phyloP scores from a whole-genome alignment of 495 filamentous ascomycete genomes.

The Peziza echinospora region DNA sequence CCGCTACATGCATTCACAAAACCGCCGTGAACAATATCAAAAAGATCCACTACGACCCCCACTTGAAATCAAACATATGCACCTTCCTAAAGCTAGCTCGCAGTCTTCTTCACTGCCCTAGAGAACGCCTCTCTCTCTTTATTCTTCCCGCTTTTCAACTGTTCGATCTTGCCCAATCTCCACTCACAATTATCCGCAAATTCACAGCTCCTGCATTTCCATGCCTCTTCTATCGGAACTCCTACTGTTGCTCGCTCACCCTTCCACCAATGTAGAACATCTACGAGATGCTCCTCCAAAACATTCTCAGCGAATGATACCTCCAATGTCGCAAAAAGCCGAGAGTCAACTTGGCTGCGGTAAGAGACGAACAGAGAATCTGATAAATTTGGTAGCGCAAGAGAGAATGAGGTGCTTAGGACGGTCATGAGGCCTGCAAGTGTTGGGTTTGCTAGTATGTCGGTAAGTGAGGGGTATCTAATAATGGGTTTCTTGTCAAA shows the following conservation, averaged over 20 bases:
- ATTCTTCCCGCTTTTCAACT: slow-evolving; percentile 33
- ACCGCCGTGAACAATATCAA: too few relatives aligned
- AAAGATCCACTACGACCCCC: too few relatives aligned
- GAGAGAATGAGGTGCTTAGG: slow-evolving; percentile 37
- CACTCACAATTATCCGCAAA: slow-evolving; percentile 34
- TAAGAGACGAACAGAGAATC: slow-evolving; percentile 43
- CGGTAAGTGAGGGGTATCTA: slow-evolving; percentile 24
- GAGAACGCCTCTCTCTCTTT: slow-evolving; percentile 27
- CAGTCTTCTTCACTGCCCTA: background rate
- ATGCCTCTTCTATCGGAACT: slow-evolving; percentile 71
- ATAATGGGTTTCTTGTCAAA: slow-evolving; percentile 7
- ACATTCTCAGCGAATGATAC: slow-evolving; percentile 44
- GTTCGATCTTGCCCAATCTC: slow-evolving; percentile 28
- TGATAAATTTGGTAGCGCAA: slow-evolving; percentile 32
- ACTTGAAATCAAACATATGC: too few relatives aligned
- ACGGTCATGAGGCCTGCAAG: slow-evolving; percentile 40
- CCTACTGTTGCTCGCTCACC: slow-evolving; percentile 57
- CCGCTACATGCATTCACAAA: too few relatives aligned
- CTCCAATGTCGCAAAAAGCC: slow-evolving; percentile 41
- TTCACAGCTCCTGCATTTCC: slow-evolving; percentile 52
- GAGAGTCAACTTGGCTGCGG: slow-evolving; percentile 27
- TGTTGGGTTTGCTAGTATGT: slow-evolving; percentile 37
- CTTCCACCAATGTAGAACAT: slow-evolving; percentile 70
- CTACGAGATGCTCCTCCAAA: slow-evolving; percentile 40
- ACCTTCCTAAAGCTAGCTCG: too few relatives aligned